Evolutionary conservation across 2,329 filamentous ascomycete genomes (phyloP).

Genomic region (Aspergillus unguis): DNA sequence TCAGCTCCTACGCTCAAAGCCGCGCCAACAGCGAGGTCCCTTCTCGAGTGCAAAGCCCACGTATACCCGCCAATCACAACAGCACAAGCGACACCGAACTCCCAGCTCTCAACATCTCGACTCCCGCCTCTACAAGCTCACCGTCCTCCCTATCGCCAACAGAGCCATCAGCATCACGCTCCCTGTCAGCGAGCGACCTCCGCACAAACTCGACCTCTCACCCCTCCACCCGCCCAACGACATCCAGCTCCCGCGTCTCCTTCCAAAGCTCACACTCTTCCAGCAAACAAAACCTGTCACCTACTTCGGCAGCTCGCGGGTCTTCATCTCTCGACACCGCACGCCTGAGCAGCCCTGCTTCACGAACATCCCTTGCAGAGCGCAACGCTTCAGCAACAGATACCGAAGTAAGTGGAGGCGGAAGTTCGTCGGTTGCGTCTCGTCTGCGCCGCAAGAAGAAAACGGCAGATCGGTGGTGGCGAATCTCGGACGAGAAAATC

Average conservation of each 20-base stretch:
- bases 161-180: slow-evolving; percentile 11
- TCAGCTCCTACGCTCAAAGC: slow-evolving; percentile 70
- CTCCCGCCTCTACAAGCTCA: slow-evolving; percentile 34
- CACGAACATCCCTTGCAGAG: slow-evolving; percentile 24
- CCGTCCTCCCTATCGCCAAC: slow-evolving; percentile 29
- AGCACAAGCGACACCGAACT: slow-evolving; percentile 29
- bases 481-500: slow-evolving; percentile 95
- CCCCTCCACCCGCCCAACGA: slow-evolving; percentile 24
- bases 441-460: slow-evolving; percentile 59
- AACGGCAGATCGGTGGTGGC: slow-evolving; percentile 81
- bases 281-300: slow-evolving; percentile 24
- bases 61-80: slow-evolving; percentile 40
- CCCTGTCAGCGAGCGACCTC: slow-evolving; percentile 15
- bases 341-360: slow-evolving; percentile 25
- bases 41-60: slow-evolving; percentile 37
- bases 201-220: slow-evolving; percentile 13
- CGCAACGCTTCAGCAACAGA: slow-evolving; percentile 21
- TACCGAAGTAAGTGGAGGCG: slow-evolving; percentile 17
- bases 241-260: slow-evolving; percentile 33
- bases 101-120: slow-evolving; percentile 29
- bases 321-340: slow-evolving; percentile 26
- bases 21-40: slow-evolving; percentile 52
- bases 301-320: slow-evolving; percentile 24
- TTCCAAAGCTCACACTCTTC: slow-evolving; percentile 30
- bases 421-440: slow-evolving; percentile 14